These are phyloP conservation scores for Leccinum boreale DNA, from an alignment of 768 basidiomycete species.

Conservation along the genomic window DNA sequence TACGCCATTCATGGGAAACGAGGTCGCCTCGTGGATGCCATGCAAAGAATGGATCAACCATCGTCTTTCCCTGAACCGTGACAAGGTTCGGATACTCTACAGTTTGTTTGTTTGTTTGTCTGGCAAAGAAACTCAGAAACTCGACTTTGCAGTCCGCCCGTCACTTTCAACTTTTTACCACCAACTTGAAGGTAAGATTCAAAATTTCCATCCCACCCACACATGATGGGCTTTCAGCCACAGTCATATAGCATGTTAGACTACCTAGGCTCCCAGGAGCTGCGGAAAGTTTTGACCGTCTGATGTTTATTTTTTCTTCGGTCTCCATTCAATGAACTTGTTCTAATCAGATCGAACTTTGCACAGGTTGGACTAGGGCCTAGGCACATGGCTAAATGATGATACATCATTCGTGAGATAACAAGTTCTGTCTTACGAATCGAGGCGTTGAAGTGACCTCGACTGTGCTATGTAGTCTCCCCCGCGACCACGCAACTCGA, in stretches of 20 bases:
- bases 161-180: too few species aligned
- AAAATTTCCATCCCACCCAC: neutral
- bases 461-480: neutral
- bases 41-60: slow-evolving; percentile 4
- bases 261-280: slow-evolving; percentile 27
- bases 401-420: neutral
- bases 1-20: slow-evolving; percentile 23
- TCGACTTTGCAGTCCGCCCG: too few species aligned
- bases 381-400: neutral
- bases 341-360: slow-evolving; percentile 1
- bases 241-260: slow-evolving; percentile 32
- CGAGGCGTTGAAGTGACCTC: neutral
- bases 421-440: neutral
- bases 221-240: slow-evolving; percentile 18
- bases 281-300: slow-evolving; percentile 19
- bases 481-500: neutral
- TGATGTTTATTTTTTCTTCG: neutral
- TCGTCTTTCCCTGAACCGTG: slow-evolving; percentile 6
- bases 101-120: neutral
- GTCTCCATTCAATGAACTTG: neutral
- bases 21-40: slow-evolving; percentile 28
- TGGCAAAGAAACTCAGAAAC: too few species aligned
- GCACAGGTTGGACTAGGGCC: neutral
- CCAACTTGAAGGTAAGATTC: neutral
- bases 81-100: neutral